phyloP scores from a whole-genome alignment of 1,284 basidiomycete species.

The Sanguinoderma infundibulare region DNA sequence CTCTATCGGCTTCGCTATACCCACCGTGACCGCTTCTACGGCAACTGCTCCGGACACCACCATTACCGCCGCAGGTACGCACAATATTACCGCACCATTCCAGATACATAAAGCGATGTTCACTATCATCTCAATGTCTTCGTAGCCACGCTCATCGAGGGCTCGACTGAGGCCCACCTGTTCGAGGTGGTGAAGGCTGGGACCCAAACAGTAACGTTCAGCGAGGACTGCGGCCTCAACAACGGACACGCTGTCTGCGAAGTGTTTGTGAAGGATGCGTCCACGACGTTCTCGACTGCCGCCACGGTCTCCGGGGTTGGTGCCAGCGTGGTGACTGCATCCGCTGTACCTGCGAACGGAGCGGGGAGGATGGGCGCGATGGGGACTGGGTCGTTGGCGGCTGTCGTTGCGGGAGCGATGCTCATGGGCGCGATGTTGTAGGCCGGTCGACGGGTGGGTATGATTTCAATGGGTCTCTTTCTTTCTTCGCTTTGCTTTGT shows the following conservation, averaged over 20 bases:
- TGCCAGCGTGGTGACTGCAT: neutral
- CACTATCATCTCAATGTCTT: no score
- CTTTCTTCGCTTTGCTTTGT: no score
- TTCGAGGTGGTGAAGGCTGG: neutral
- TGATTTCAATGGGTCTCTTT: no score
- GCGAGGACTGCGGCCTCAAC: neutral
- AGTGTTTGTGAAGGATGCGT: neutral
- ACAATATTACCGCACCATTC: neutral
- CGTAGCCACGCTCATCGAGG: slow-evolving; percentile 1
- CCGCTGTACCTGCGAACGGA: neutral
- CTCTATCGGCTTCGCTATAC: neutral
- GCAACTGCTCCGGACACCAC: neutral
- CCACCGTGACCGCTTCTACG: neutral
- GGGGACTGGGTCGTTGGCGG: neutral
- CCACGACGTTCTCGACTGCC: neutral
- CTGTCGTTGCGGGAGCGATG: neutral
- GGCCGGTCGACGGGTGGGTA: neutral
- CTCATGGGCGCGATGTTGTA: neutral
- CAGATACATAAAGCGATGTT: neutral
- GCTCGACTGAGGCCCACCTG: neutral
- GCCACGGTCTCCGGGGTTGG: neutral
- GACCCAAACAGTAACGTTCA: neutral
- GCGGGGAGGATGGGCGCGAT: neutral
- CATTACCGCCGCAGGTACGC: neutral
- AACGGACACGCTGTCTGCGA: neutral